Evolutionary conservation across 1,139 yeast species (phyloP), one percentile per base, ranked within the genome.

Genomic region (Candida sanyaensis): DNA sequence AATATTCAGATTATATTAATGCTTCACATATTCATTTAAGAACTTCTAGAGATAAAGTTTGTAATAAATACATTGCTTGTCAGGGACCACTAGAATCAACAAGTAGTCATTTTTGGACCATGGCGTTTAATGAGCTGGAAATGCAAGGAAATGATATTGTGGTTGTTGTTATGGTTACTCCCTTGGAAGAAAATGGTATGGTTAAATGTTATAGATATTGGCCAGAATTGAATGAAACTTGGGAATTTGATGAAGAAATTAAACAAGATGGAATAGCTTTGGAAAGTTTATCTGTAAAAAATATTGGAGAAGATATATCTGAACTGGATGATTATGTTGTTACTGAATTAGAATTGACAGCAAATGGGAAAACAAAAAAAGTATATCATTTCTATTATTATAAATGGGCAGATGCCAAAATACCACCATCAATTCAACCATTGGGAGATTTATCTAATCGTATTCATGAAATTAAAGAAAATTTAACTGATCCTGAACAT

Each of bases 161-260:
- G 1, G 80, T 86, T 1, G 73, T 93, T 8, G 85, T 89, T 10
- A 93, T 92, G 98, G 83, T 93, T 42, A 92, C 99, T 0, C 95
- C 96, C 0, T 65, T 91, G 44, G 65, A 65, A 12, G 96, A 90
- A 60, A 68, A 73, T 26, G 72, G 77, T 3, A 66, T 75, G 43
- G 80, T 74, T 46, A 91, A 92, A 64, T 91, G 97, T 62, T 75
- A 67, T 52, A 75, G 76, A 48, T 92, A 92, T 63, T 92, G 97
- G 97, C 88, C 86, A 0, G 59, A 57, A 2, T 52, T 50, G 23
- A 50, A 54, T 5, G 52, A 55, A 3, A 33, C 44, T 2, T 46
- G 66, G 53, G 67, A 68, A 44, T 55, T 71, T 38, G 28, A 64
- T 3, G 27, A 42, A 2, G 41, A 39, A 2, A 50, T 66, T 13